Percentiles rank a stretch among this genome's conserved stretches.
Evolutionary conservation across 2,329 filamentous ascomycete genomes (phyloP).

Genomic region (Lomentospora prolificans): DNA sequence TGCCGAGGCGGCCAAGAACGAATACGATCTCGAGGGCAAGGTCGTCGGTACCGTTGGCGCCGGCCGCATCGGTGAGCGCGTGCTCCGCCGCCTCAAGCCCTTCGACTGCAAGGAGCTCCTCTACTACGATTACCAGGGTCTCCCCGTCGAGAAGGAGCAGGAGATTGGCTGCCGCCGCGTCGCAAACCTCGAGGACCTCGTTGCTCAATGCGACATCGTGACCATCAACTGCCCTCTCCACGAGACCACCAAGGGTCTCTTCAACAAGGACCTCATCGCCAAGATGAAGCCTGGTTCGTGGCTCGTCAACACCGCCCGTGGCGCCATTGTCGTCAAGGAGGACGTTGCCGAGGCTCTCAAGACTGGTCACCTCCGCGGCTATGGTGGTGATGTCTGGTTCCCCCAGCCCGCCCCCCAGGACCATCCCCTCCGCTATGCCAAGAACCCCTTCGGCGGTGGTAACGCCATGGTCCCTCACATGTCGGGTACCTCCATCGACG

Average conservation of each 20-base stretch:
- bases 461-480: conserved; percentile 99
- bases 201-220: conserved; percentile 89
- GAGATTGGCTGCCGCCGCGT: conserved; percentile 94
- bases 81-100: conserved; percentile 86
- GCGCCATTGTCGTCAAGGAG: conserved; percentile 98
- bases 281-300: conserved; percentile 99
- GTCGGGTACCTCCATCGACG: conserved; percentile 97
- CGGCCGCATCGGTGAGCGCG: conserved; percentile 95
- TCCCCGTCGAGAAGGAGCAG: conserved; percentile 74
- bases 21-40: conserved; percentile 96
- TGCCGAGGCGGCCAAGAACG: conserved; percentile 91
- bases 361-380: conserved; percentile 80
- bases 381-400: conserved; percentile 91
- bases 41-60: conserved; percentile 96
- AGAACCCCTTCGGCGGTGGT: conserved; percentile 91
- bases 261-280: conserved; percentile 96
- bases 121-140: conserved; percentile 98
- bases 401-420: conserved; percentile 91
- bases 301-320: conserved; percentile 97
- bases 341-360: conserved; percentile 92
- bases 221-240: conserved; percentile 99
- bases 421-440: conserved; percentile 83
- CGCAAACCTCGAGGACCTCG: conserved; percentile 82
- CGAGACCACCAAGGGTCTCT: conserved; percentile 91
- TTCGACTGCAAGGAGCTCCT: conserved; percentile 99